Base-by-base conservation (phyloP, 1,284 basidiomycete genomes). In the Heterobasidion irregulare region DNA sequence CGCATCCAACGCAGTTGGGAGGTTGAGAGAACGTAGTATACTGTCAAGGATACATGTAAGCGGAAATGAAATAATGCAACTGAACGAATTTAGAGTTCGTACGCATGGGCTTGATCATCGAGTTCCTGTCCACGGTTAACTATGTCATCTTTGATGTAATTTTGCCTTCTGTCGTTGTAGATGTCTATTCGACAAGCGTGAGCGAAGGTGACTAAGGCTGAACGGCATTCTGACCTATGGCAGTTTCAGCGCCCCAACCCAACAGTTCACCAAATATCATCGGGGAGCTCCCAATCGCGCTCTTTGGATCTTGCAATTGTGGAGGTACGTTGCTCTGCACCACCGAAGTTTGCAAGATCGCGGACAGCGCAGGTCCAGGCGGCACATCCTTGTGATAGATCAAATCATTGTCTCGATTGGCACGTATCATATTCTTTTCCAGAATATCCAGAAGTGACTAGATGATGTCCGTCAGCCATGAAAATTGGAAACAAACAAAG, bases 371-470 rank as follows among this genome's bases (percentile, higher is more conserved):
- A 2, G 89, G 82, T 1, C 81, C 65, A 0, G 92, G 74, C 0
- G 94, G 94, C 0, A 97, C 79, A 48, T 92, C 85, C 56, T 93
- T 81, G 61, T 98, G 91, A 71, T 99, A 99, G 53, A 99, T 97
- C 6, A 98, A 75, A 68, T 98, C 92, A 65, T 99, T 99, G 69
- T 99, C 97, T 33, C 92, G 82, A 58, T 89, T 83, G 0, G 95
- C 92, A 13, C 92, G 80, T 2, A 75, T 70, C 18, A 93, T 68
- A 41, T 83, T 83, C 48, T 78, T 85, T 63, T 89, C 81, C 16
- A 97, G 75, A 18, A 76, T 83, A 64, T 91, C 82, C 15, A 83
- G 67, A 16, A 86, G 69, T 1, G 80, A 83, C 83, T 89, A 61
- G 35, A 60, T 59, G 9, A 53, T 56, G 53, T 26, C 49, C 46